Base-by-base conservation (phyloP, 495 filamentous ascomycete species). In the Penicillium odoratum region DNA sequence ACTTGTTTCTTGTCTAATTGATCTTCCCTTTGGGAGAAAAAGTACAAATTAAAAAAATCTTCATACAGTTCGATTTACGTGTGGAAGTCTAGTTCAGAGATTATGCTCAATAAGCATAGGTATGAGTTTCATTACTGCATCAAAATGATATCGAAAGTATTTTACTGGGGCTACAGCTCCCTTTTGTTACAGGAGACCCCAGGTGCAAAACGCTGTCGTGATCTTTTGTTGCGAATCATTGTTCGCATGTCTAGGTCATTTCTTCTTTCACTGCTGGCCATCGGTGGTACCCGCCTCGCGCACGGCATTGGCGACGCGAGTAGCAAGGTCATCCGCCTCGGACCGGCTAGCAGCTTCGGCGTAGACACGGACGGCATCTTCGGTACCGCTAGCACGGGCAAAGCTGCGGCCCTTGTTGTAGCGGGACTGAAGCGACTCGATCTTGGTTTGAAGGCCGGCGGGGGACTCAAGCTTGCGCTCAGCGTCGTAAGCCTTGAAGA, bases 331-430 rank as follows among this genome's bases (percentile, higher is more conserved):
- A 65, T 94, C 91, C 0, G 90, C 89, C 66, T 96, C 90, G 3
- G 84, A 85, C 52, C 87, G 84, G 57, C 87, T 92, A 7, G 89
- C 91, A 15, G 94, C 94, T 74, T 98, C 94, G n/a, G 93, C 92
- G 72, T 98, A 98, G 25, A 98, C 93, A 61, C 94, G 81, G 56
- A 97, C 92, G 1, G 92, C 94, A 74, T 98, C 94, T 73, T 98
- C 94, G 1, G 94, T 98, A 36, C 94, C 94, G 59, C 88, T 92
- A 25, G 94, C 91, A 61, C 94, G 85, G 28, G 91, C 94, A 71
- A 98, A 98, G 44, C 88, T 85, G 44, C 94, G 81, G 5, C 93
- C 94, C 60, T 92, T 87, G 68, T 91, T 92, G 73, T 92, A 96
- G 65, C 96, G 96, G 63, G 86, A 88, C 38, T 97, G 92, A 44